Evolutionary conservation across 345 rosid genomes (phyloP), one percentile per base, ranked within the genome.

Genomic region (Murraya paniculata): DNA sequence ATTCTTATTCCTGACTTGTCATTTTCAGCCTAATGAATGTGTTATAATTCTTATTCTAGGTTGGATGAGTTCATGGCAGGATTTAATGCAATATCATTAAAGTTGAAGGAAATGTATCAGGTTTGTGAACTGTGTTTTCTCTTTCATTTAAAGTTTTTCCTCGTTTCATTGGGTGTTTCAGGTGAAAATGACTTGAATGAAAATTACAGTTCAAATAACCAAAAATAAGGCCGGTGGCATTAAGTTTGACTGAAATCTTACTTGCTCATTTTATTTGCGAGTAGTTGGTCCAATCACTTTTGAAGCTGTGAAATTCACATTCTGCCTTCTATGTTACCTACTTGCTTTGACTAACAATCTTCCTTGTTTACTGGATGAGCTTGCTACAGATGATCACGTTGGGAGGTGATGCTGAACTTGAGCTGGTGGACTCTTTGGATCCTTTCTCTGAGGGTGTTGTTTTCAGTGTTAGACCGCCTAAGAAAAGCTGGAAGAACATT

Each of bases 31-130:
- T 74, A 73, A 73, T 82, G 58, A 80, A 67, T 75, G 64, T 22
- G 35, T 78, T 82, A 16, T 66, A n/a, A 69, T 81, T 75, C 64
- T 83, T 41, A 48, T 81, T 78, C 68, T 87, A 94, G 98, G 91
- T 87, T 96, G 88, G 98, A 94, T 80, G 99, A 92, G 84, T 94
- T 96, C 89, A 94, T 96, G 99, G 97, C 93, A 41, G 98, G 98
- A 73, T 94, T 96, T 72, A 96, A 94, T 84, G 79, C 93, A 65
- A 94, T 94, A 84, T 96, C 99, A 31, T 76, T 96, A 85, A 94
- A 96, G 88, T 82, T 96, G 62, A 96, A 94, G 85, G 99, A 96
- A 86, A 94, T 96, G 99, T 96, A 96, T 89, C 99, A 96, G 99
- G 99, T 96, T 74, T 62, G 86, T 78, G 66, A 22, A 64, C 31